Evolutionary conservation across 2,329 filamentous ascomycete species (phyloP), one percentile per base, ranked within the genome.

Genomic region (Huntiella bhutanensis): DNA sequence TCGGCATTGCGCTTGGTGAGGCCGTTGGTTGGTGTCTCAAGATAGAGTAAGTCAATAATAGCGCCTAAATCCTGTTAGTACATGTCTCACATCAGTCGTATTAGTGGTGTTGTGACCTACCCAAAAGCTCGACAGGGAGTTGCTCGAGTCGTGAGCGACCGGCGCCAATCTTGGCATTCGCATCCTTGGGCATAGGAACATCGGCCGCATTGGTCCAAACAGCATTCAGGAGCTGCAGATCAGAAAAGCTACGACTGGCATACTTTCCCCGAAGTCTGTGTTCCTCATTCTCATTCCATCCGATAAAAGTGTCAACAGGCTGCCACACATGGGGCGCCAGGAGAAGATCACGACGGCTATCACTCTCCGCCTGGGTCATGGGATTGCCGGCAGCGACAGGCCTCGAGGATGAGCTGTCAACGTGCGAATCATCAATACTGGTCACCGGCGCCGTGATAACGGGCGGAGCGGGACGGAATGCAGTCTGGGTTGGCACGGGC

Each of bases 1-100:
- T 88, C 82, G 48, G 80, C 71, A 58, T 88, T 88, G 52, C 83
- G 79, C 35, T 78, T 75, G 19, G 80, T 76, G 54, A 83, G 71
- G 46, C 80, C 80, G 58, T 85, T 82, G 4, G 63, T 81, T 10
- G 63, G 82, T 10, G 84, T 70, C 59, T 88, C 82, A 48, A 82
- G 64, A 28, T 80, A 77, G 45, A 88, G 68, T 43, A 82, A 69
- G 51, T 80, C 78, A 56, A 88, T 81, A 51, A 88, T 84, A 56
- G 75, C 64, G 55, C 75, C 82, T 83, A 54, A 15, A n/a, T 2
- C 44, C 28, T 35, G 36, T 49, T 48, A 51, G 51, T n/a, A 35
- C 12, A 13, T 8, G 33, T 16, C 17, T 16, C 15, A 33, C 13
- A 33, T n/a, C 35, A 47, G 22, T 39, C 41, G 41, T 37, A 17